Base-by-base conservation (phyloP, 805 yeast genomes). In the Metschnikowia vanudenii region DNA sequence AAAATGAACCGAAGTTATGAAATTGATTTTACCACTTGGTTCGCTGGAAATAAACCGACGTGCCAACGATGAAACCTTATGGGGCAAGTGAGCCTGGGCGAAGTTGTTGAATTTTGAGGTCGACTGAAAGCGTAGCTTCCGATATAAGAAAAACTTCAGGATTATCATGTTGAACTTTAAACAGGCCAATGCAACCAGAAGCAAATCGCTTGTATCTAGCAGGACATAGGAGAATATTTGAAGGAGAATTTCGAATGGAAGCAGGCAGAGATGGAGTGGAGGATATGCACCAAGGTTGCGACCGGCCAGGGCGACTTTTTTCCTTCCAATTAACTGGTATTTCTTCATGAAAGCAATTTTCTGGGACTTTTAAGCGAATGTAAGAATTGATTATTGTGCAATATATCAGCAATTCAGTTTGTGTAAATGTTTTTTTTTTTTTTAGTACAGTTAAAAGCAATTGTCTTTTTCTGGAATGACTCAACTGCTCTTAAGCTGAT, bases 181-280 rank as follows among this genome's bases (percentile, higher is more conserved):
- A 56, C 79, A 74, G 4, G 66, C 61, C 4, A 64, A 51, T 2
- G 74, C 63, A 4, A 60, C 40, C 53, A 46, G 49, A 16, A 55
- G 52, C 14, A 53, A 39, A 24, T 43, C 40, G 22, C 19, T 41
- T 33, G 47, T 22, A 39, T 62, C 60, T 8, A 48, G 47, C 3
- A 46, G 51, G n/a, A 70, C 53, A 37, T 58, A 49, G 10, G 53
- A 49, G 22, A 75, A 61, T 19, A 75, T 63, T 32, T 60, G 58
- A n/a, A 64, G 46, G 2, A 76, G 47, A 7, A 76, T 57, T 51
- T 76, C 81, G n/a, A 58, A 53, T 7, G 81, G 80, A 1, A 75
- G 57, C 10, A 74, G 69, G 46, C 65, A 58, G 2, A 76, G 31
- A 33, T 74, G 74, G 11, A 52, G 45, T 7, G 52, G 41, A 2